These are phyloP conservation scores for Andrographis paniculata DNA, from an alignment of 305 asterid genomes.

Conservation along the genomic window DNA sequence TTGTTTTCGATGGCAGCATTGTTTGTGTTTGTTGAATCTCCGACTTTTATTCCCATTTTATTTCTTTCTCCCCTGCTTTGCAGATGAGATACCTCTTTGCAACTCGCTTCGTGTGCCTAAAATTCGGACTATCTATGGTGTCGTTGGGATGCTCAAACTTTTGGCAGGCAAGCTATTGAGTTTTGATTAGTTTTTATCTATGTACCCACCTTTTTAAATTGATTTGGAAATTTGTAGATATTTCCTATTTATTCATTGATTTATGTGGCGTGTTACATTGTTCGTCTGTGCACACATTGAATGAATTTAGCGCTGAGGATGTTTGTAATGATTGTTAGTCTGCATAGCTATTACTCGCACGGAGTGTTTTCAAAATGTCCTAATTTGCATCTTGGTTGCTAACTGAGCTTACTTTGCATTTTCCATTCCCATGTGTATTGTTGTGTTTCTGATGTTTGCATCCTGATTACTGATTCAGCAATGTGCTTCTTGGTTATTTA, in stretches of 20 bases:
- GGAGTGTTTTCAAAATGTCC: background rate
- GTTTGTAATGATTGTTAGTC: background rate
- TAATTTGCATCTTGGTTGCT: slow-evolving; percentile 1
- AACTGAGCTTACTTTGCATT: background rate
- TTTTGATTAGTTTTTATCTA: background rate
- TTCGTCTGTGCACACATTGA: background rate
- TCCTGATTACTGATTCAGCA: background rate
- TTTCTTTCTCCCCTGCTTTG: slow-evolving; percentile 10
- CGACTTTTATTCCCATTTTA: background rate
- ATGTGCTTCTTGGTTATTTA: background rate
- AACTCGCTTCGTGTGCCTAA: slow-evolving; percentile 82
- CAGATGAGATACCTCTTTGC: slow-evolving; percentile 75
- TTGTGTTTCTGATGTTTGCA: background rate
- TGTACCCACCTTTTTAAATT: slow-evolving; percentile 1
- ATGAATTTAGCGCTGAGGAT: slow-evolving; percentile 3
- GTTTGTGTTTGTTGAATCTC: background rate
- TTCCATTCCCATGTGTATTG: background rate
- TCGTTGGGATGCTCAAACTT: slow-evolving; percentile 88
- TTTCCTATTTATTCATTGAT: slow-evolving; percentile 9
- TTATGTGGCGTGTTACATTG: background rate
- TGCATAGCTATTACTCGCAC: background rate
- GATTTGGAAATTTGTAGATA: slow-evolving; percentile 4
- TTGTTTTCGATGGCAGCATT: too few relatives aligned
- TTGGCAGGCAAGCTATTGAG: slow-evolving; percentile 57
- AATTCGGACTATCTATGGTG: slow-evolving; percentile 78